Percentiles rank a stretch among this genome's conserved stretches.
phyloP scores from a whole-genome alignment of 192 early-diverging fungal species.

The Backusella australiensis region DNA sequence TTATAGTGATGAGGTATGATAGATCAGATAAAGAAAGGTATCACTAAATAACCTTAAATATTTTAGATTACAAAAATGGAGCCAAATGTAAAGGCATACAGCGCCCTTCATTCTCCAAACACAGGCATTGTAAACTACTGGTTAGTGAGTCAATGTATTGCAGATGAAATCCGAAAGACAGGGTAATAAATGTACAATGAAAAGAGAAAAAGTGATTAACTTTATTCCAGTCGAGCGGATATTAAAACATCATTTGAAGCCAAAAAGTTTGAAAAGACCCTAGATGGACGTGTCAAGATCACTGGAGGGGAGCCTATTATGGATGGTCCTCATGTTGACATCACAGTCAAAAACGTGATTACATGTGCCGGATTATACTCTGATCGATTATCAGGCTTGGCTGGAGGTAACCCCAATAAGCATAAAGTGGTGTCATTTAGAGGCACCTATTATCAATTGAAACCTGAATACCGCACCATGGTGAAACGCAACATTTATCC shows the following conservation, averaged over 20 bases:
- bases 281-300: constrained; percentile 31
- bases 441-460: constrained; percentile 36
- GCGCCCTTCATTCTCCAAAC: constrained; percentile 35
- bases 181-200: constrained; percentile 15
- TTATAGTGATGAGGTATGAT: constrained; percentile 25
- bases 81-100: constrained; percentile 34
- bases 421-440: constrained; percentile 31
- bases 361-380: constrained; percentile 35
- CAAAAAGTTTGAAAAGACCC: constrained; percentile 23
- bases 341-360: constrained; percentile 29
- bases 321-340: constrained; percentile 17
- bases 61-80: constrained; percentile 27
- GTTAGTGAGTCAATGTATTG: constrained; percentile 31
- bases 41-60: neutral
- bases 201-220: neutral
- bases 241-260: constrained; percentile 38
- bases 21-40: neutral
- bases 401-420: constrained; percentile 19
- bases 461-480: constrained; percentile 30
- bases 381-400: constrained; percentile 26
- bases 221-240: constrained; percentile 24
- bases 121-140: constrained; percentile 34
- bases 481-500: constrained; percentile 36
- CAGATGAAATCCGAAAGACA: constrained; percentile 24
- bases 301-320: constrained; percentile 23